Evolutionary conservation across 805 yeast genomes (phyloP), one percentile per base, ranked within the genome.

Genomic region (Saturnispora besseyi): DNA sequence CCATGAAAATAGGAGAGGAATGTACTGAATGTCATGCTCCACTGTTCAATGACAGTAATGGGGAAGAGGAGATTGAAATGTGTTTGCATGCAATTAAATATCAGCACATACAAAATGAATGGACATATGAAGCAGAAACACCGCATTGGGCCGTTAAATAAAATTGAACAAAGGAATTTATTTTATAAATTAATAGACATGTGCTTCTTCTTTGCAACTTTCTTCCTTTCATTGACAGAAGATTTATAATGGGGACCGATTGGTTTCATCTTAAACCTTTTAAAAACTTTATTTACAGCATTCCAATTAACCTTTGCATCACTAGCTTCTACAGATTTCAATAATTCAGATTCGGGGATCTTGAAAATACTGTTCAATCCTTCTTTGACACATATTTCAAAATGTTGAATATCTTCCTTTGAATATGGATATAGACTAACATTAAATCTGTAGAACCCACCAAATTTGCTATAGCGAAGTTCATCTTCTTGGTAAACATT

Each of bases 71-170:
- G 13, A 57, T 62, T 54, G 60, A 62, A 10, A 65, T 78, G 31
- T 77, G 72, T 68, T 62, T 78, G 48, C 82, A 78, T 63, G 76
- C 82, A 2, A 63, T 56, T 38, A 61, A 62, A 33, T 75, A 77
- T 52, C 59, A 58, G 24, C 64, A 66, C 21, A 52, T 56, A 3
- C 59, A 53, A 3, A 54, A 57, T 2, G 52, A 53, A 0, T 64
- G 74, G 62, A 55, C 57, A 8, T 79, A 70, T 53, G 63, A 71
- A 49, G 72, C 82, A 0, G 59, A 57, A 1, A 48, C 61, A 18
- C 86, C 86, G 0, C 32, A 43, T 0, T 80, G 86, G 85, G 62
- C 70, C 10, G 31, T 59, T n/a, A 58, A 37, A 26, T 26, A 26
- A 8, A 26, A 6, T 3, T 26, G 3, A 26, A 3, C 31, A 21